phyloP scores from a whole-genome alignment of 1,284 basidiomycete species.

The Naganishia sp. region DNA sequence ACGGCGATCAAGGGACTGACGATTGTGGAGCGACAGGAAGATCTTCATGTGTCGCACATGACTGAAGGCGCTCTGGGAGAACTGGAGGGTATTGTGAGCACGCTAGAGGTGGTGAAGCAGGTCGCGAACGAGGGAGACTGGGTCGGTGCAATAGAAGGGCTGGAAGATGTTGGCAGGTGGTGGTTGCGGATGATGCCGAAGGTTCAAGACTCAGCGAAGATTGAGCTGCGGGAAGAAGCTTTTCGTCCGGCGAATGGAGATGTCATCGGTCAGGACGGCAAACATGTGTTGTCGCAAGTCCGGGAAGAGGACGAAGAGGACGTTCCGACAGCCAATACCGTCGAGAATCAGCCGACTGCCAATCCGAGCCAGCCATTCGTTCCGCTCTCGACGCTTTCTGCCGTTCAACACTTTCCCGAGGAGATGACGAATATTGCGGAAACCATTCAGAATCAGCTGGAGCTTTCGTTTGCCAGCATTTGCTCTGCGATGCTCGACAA shows the following conservation, averaged over 20 bases:
- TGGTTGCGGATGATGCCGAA: conserved; percentile 57
- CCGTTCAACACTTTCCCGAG: conserved; percentile 13
- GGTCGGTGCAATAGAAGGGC: conserved; percentile 74
- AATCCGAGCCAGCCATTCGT: background rate
- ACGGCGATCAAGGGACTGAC: conserved; percentile 75
- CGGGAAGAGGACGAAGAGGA: conserved; percentile 20
- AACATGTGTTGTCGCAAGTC: conserved; percentile 21
- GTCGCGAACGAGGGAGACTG: conserved; percentile 80
- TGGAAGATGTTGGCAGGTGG: conserved; percentile 71
- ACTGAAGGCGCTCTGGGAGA: conserved; percentile 67
- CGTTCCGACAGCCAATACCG: background rate
- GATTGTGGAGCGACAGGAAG: conserved; percentile 67
- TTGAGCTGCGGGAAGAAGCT: background rate
- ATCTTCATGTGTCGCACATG: conserved; percentile 63
- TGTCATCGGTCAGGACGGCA: conserved; percentile 28
- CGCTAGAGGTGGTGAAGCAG: conserved; percentile 67
- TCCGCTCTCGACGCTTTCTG: conserved; percentile 13
- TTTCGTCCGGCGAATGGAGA: conserved; percentile 1
- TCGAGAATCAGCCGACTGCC: background rate
- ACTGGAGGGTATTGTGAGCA: conserved; percentile 71
- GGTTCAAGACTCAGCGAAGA: background rate
- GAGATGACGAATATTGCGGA: conserved; percentile 19
- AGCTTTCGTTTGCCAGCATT: conserved; percentile 17
- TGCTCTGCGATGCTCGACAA: conserved; percentile 18
- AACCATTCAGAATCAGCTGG: conserved; percentile 19